These are phyloP conservation scores for Vigna unguiculata DNA, from an alignment of 306 rosid genomes.

Conservation along the genomic window DNA sequence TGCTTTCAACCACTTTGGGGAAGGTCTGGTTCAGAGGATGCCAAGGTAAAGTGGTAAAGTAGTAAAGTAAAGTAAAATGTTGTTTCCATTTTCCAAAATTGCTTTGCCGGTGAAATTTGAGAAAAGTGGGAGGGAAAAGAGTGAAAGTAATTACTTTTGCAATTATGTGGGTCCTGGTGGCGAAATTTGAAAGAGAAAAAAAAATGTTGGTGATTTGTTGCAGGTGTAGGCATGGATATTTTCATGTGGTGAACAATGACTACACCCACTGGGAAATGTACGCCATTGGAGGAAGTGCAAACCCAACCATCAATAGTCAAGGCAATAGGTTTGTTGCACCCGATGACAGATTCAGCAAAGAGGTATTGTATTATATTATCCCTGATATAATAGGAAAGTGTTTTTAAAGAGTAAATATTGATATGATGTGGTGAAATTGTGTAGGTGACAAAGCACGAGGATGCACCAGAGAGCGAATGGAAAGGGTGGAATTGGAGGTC, in stretches of 20 bases:
- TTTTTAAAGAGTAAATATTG: too few species aligned
- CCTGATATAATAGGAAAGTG: too few species aligned
- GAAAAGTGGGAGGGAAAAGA: too few species aligned
- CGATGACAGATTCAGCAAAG: conserved; percentile 79
- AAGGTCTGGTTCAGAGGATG: conserved; percentile 97
- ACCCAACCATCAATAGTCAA: conserved; percentile 94
- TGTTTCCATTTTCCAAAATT: background rate
- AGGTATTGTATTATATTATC: conserved; percentile 61
- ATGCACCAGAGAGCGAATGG: conserved; percentile 91
- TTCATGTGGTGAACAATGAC: conserved; percentile 99
- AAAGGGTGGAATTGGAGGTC: conserved; percentile 93
- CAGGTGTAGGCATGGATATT: conserved; percentile 97
- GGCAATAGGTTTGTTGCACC: conserved; percentile 97
- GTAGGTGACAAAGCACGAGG: conserved; percentile 97
- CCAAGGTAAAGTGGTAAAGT: conserved; percentile 68
- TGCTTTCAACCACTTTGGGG: conserved; percentile 96
- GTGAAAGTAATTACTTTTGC: background rate
- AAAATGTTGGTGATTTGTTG: conserved; percentile 32
- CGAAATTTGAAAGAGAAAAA: conserved; percentile 21
- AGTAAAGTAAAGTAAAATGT: background rate
- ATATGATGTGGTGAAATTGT: background rate
- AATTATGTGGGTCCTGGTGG: conserved; percentile 37
- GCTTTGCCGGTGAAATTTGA: background rate
- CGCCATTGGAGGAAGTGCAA: conserved; percentile 96
- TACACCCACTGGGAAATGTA: conserved; percentile 99